Percentiles rank a stretch among this genome's conserved stretches.
Evolutionary conservation across 1,284 basidiomycete species (phyloP).

Genomic region (Apiotrichum gracile): DNA sequence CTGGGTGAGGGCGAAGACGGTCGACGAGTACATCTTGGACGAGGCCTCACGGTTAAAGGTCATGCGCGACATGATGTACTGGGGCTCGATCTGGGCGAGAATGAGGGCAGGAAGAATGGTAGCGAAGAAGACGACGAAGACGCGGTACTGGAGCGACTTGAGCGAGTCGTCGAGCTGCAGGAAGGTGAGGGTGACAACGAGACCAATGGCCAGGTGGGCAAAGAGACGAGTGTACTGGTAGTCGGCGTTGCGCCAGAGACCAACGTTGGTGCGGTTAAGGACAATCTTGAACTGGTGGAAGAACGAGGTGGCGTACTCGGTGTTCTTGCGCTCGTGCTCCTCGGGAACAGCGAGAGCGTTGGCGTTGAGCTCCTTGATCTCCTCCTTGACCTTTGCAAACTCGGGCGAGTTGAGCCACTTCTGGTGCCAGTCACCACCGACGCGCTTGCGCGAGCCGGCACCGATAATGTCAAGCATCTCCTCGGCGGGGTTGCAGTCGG

Average conservation of each 20-base stretch:
- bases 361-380: constrained; percentile 50
- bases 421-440: constrained; percentile 69
- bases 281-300: constrained; percentile 72
- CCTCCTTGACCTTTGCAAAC: constrained; percentile 41
- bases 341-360: constrained; percentile 45
- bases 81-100: constrained; percentile 60
- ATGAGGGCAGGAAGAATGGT: constrained; percentile 40
- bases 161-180: constrained; percentile 64
- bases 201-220: constrained; percentile 66
- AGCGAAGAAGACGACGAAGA: constrained; percentile 56
- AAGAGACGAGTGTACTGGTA: constrained; percentile 72
- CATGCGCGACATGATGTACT: constrained; percentile 74
- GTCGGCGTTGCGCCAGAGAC: constrained; percentile 71
- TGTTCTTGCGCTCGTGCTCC: constrained; percentile 28
- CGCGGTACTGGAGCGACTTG: constrained; percentile 73
- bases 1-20: constrained; percentile 72
- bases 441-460: constrained; percentile 59
- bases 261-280: constrained; percentile 63
- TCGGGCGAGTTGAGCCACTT: constrained; percentile 58
- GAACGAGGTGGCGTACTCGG: constrained; percentile 60
- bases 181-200: constrained; percentile 78
- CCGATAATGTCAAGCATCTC: constrained; percentile 60
- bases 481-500: constrained; percentile 53
- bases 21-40: constrained; percentile 50
- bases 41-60: constrained; percentile 53